phyloP scores from a whole-genome alignment of 306 rosid genomes.

The Carpinus fangiana region DNA sequence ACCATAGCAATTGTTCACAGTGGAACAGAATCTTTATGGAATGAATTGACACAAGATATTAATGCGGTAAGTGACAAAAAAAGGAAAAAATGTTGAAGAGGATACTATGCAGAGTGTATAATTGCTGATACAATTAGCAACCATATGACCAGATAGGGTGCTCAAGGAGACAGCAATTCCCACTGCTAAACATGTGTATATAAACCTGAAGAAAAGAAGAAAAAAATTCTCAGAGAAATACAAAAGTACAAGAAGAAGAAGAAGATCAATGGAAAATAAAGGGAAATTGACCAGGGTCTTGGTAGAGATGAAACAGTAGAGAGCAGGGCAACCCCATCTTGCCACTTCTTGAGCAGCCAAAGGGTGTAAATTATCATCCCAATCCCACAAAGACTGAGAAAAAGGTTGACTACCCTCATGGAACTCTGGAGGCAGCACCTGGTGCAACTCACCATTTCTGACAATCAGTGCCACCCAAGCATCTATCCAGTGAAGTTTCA shows the following conservation, averaged over 20 bases:
- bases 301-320: slow-evolving; percentile 10
- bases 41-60: neutral
- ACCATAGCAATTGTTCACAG: neutral
- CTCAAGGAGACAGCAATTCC: slow-evolving; percentile 55
- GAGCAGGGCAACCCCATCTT: slow-evolving; percentile 28
- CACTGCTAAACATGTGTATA: slow-evolving; percentile 43
- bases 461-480: too few species aligned
- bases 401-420: slow-evolving; percentile 28
- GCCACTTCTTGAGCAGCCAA: slow-evolving; percentile 55
- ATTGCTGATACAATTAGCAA: slow-evolving; percentile 35
- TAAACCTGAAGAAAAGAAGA: slow-evolving; percentile 41
- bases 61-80: too few species aligned
- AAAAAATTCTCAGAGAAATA: neutral
- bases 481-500: too few species aligned
- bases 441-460: slow-evolving; percentile 19
- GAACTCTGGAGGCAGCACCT: slow-evolving; percentile 36
- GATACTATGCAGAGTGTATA: slow-evolving; percentile 45
- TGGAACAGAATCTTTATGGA: neutral
- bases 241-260: neutral
- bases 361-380: slow-evolving; percentile 52
- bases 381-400: slow-evolving; percentile 38
- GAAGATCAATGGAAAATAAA: neutral
- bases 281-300: slow-evolving; percentile 41
- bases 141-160: slow-evolving; percentile 40
- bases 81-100: slow-evolving; percentile 18